phyloP scores from a whole-genome alignment of 1,139 yeast genomes.

The Blastobotrys aristatus region DNA sequence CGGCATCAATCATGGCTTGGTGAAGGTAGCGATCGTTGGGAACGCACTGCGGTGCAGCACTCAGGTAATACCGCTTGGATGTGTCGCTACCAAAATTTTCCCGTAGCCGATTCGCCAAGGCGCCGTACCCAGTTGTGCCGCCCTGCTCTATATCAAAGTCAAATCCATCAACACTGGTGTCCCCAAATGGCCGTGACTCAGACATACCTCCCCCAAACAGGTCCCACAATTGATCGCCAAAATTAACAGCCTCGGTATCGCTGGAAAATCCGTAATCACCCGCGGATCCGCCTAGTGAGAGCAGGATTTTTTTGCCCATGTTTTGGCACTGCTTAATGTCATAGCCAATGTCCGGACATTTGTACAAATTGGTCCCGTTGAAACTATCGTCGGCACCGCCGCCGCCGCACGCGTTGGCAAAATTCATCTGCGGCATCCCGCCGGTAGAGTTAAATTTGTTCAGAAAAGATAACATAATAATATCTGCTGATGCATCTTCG shows the following conservation, averaged over 20 bases:
- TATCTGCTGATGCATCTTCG: constrained; percentile 34
- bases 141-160: constrained; percentile 65
- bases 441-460: constrained; percentile 47
- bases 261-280: constrained; percentile 56
- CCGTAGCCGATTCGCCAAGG: constrained; percentile 51
- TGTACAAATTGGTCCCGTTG: constrained; percentile 30
- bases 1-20: constrained; percentile 52
- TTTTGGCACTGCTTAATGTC: constrained; percentile 72
- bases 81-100: constrained; percentile 52
- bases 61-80: constrained; percentile 49
- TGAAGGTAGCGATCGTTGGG: constrained; percentile 80
- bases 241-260: constrained; percentile 48
- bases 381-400: constrained; percentile 22
- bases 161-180: constrained; percentile 59
- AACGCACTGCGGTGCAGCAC: constrained; percentile 97
- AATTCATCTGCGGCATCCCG: constrained; percentile 48
- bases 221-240: constrained; percentile 68
- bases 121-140: constrained; percentile 46
- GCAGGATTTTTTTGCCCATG: constrained; percentile 62
- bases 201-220: constrained; percentile 76
- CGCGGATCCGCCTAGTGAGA: constrained; percentile 80
- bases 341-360: constrained; percentile 39
- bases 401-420: constrained; percentile 51
- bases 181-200: constrained; percentile 66
- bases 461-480: constrained; percentile 66